A percentile compares a stretch with the other conserved stretches of the same genome.
phyloP scores from a whole-genome alignment of 2,329 filamentous ascomycete species.

The Cladorrhinum sp. region DNA sequence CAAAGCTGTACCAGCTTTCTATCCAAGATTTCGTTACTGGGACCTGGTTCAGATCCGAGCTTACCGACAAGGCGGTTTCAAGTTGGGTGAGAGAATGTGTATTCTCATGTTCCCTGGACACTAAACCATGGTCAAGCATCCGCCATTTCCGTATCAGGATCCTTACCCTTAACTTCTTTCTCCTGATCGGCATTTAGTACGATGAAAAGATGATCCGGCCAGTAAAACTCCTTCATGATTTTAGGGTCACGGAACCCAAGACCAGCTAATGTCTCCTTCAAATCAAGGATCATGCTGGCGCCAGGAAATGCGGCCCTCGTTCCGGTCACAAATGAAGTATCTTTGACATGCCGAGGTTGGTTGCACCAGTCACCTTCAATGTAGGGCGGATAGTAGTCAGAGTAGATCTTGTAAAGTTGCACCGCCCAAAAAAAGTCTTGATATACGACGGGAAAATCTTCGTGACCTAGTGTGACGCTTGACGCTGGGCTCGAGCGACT shows the following conservation, averaged over 20 bases:
- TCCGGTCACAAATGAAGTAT: neutral
- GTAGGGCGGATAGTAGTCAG: neutral
- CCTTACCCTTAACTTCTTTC: no score
- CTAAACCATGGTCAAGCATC: no score
- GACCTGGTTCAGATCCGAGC: no score
- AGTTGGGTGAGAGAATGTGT: no score
- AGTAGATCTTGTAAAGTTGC: neutral
- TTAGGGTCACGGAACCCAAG: neutral
- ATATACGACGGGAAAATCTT: neutral
- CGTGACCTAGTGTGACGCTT: neutral
- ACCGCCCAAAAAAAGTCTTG: neutral
- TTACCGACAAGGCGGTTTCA: no score
- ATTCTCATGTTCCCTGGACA: no score
- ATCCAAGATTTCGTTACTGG: no score
- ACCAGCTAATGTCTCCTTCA: neutral
- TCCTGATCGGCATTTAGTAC: no score
- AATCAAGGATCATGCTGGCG: neutral
- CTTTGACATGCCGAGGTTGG: neutral
- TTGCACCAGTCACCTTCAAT: neutral
- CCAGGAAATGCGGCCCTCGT: neutral
- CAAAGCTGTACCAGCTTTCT: no score
- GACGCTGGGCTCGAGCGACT: neutral
- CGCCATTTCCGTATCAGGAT: no score
- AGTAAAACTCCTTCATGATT: no score
- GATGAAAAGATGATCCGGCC: no score